phyloP scores from a whole-genome alignment of 371 early-diverging fungal species.

The Apophysomyces variabilis region DNA sequence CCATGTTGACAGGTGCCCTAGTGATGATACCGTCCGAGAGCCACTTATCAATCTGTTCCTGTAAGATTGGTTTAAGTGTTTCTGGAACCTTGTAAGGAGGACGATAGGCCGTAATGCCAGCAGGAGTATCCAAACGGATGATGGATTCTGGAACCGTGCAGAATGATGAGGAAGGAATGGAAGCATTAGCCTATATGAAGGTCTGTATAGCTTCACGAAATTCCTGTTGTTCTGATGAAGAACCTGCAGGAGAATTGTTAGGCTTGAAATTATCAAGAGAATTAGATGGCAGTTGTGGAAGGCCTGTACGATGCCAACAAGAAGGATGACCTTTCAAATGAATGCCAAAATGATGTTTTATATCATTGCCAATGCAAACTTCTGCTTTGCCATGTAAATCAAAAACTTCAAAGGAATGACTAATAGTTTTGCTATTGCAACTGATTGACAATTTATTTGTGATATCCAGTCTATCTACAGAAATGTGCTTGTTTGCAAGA shows the following conservation, averaged over 20 bases:
- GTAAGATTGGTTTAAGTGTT: background rate
- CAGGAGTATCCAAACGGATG: background rate
- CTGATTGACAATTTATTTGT: too few relatives aligned
- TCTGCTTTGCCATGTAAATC: too few relatives aligned
- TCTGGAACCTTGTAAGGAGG: background rate
- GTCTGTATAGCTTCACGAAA: background rate
- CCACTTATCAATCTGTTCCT: slow-evolving; percentile 4
- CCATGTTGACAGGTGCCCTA: background rate
- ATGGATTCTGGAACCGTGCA: slow-evolving; percentile 12
- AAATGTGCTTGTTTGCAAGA: too few relatives aligned
- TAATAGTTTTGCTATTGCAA: too few relatives aligned
- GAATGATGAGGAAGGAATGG: background rate
- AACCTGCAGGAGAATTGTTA: background rate
- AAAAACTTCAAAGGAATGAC: too few relatives aligned
- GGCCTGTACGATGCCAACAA: too few relatives aligned
- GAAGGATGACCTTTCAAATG: too few relatives aligned
- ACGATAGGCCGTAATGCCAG: background rate
- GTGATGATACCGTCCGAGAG: background rate
- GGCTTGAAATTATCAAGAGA: background rate
- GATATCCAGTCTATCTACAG: too few relatives aligned
- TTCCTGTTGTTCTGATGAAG: background rate
- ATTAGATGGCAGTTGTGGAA: too few relatives aligned
- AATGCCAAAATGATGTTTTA: too few relatives aligned
- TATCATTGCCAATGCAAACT: too few relatives aligned
- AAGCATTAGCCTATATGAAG: background rate